A percentile compares a stretch with the other conserved stretches of the same genome.
Conservation (phyloP, 2,329 filamentous ascomycete genomes). For the Penicillium frequentans region DNA sequence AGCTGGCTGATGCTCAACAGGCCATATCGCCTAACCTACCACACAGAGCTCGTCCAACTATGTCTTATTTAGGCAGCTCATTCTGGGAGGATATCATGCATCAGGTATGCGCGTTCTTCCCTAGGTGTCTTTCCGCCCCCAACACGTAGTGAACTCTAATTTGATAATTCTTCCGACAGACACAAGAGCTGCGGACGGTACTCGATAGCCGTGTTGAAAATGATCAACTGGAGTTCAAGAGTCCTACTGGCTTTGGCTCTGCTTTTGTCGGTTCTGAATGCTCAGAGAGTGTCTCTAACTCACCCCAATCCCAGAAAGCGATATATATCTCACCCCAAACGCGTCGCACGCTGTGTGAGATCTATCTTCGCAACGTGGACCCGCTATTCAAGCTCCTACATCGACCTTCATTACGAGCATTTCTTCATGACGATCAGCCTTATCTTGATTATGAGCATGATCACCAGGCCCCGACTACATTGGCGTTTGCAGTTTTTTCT, state of each 20-base stretch:
- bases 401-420: constrained; percentile 27
- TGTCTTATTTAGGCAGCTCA: constrained; percentile 21
- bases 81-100: constrained; percentile 29
- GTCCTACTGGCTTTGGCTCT: constrained; percentile 8
- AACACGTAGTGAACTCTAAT: neutral
- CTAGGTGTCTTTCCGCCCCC: neutral
- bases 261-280: constrained; percentile 18
- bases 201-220: constrained; percentile 21
- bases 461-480: constrained; percentile 26
- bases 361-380: constrained; percentile 30
- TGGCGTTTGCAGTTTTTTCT: constrained; percentile 28
- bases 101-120: constrained; percentile 17
- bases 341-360: constrained; percentile 21
- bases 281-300: constrained; percentile 12
- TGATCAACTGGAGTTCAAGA: constrained; percentile 7
- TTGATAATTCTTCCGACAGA: constrained; percentile 9
- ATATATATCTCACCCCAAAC: constrained; percentile 11
- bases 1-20: neutral
- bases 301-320: constrained; percentile 7
- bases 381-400: constrained; percentile 35
- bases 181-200: constrained; percentile 21
- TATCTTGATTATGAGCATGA: constrained; percentile 32
- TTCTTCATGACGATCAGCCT: constrained; percentile 24
- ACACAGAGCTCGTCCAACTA: constrained; percentile 12
- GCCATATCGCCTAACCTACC: neutral